These are phyloP conservation scores for Picea abies DNA, from an alignment of 83 land plant species.

Conservation along the genomic window DNA sequence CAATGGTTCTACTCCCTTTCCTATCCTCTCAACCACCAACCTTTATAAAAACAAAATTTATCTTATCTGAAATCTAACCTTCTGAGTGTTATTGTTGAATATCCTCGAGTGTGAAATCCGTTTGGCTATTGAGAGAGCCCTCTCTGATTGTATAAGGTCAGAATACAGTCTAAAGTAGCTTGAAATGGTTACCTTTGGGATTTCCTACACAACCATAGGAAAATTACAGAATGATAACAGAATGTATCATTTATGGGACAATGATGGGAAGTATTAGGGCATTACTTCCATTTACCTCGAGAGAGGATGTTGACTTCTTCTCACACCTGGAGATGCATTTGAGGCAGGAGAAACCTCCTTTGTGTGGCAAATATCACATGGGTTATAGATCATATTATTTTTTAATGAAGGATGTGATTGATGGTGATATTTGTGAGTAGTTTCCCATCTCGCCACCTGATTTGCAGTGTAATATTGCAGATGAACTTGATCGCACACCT, in stretches of 20 bases:
- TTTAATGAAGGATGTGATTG: conserved; percentile 99
- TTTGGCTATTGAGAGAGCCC: no score
- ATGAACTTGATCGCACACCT: conserved; percentile 92
- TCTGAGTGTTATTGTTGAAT: no score
- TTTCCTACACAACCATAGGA: no score
- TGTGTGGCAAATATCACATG: conserved; percentile 98
- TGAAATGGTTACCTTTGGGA: no score
- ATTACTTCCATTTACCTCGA: conserved; percentile 85
- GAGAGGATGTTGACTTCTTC: conserved; percentile 99
- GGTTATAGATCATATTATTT: conserved; percentile 93
- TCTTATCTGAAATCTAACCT: no score
- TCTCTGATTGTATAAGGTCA: no score
- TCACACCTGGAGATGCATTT: conserved; percentile 98
- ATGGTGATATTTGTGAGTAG: conserved; percentile 99
- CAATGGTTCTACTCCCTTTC: no score
- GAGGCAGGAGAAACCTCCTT: conserved; percentile 96
- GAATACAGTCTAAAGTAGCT: no score
- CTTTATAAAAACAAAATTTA: no score
- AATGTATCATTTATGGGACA: conserved; percentile 93
- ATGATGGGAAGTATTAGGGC: conserved; percentile 98
- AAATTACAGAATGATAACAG: not conserved
- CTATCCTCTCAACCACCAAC: no score
- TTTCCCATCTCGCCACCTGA: conserved; percentile 87
- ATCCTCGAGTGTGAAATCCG: no score
- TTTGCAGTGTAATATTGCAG: conserved; percentile 96